Conservation (phyloP, 108 stramenopile species). For the Poteriospumella lacustris region DNA sequence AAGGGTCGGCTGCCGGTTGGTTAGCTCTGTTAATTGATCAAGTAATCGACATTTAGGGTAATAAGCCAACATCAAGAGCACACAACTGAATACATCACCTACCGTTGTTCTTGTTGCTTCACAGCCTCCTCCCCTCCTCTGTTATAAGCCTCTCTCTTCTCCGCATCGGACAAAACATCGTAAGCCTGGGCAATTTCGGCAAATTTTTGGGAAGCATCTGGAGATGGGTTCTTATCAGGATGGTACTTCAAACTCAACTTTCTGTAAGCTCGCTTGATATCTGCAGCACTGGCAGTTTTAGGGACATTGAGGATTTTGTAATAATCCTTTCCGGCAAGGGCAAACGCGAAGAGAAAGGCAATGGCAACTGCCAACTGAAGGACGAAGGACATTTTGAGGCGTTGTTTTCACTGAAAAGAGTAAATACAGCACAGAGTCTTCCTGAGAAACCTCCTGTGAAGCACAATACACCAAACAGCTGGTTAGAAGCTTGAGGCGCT, state of each 20-base stretch:
- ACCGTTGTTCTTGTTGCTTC: conserved; percentile 44
- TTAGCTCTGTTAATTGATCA: conserved; percentile 26
- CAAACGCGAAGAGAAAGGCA: not conserved
- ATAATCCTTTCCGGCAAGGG: conserved; percentile 53
- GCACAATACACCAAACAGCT: too few species aligned
- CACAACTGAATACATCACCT: not conserved
- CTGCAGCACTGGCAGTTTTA: conserved; percentile 59
- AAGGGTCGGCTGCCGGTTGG: conserved; percentile 1
- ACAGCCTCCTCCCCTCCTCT: conserved; percentile 54
- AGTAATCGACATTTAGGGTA: too few species aligned
- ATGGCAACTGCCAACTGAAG: too few species aligned
- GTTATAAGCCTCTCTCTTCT: conserved; percentile 56
- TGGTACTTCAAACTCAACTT: conserved; percentile 72
- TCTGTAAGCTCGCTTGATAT: conserved; percentile 78
- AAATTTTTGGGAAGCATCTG: conserved; percentile 52
- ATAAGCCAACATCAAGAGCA: too few species aligned
- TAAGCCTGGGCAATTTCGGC: conserved; percentile 55
- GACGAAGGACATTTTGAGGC: too few species aligned
- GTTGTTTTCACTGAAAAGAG: too few species aligned
- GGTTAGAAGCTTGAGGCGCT: too few species aligned
- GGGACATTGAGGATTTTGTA: conserved; percentile 69
- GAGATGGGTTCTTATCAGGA: conserved; percentile 71
- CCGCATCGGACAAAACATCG: conserved; percentile 57
- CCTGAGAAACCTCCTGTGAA: too few species aligned
- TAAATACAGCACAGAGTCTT: too few species aligned